A percentile compares a stretch with the other conserved stretches of the same genome.
Conservation (phyloP, 495 filamentous ascomycete genomes). For the Chaetomidium leptoderma region DNA sequence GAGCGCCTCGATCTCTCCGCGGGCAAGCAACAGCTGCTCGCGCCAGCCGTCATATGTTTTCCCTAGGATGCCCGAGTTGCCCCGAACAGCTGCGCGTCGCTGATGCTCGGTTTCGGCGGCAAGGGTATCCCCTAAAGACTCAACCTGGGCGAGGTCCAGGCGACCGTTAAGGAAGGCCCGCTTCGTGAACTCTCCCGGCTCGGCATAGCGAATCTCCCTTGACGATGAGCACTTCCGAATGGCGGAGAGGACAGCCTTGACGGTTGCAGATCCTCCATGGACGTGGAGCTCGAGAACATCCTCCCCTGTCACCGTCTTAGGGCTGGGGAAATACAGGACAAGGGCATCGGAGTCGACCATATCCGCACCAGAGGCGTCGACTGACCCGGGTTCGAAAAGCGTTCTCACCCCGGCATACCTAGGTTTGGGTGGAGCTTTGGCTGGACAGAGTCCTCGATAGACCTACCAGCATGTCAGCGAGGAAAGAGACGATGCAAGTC, state of each 20-base stretch:
- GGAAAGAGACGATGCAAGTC: not conserved
- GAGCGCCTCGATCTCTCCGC: constrained; percentile 88
- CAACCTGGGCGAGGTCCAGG: constrained; percentile 86
- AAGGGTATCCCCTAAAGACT: constrained; percentile 81
- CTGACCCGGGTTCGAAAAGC: constrained; percentile 58
- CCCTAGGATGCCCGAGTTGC: constrained; percentile 64
- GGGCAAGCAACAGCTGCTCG: constrained; percentile 66
- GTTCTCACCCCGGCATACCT: constrained; percentile 74
- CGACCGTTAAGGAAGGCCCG: constrained; percentile 86
- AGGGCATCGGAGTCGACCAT: constrained; percentile 79
- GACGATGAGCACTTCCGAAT: constrained; percentile 49
- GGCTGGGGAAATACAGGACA: constrained; percentile 81
- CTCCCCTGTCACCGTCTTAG: constrained; percentile 84
- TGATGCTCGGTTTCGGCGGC: constrained; percentile 91
- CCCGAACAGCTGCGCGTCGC: constrained; percentile 76
- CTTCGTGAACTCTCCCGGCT: constrained; percentile 92
- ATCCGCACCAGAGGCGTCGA: constrained; percentile 28
- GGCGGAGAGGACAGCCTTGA: constrained; percentile 76
- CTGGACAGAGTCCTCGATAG: constrained; percentile 71
- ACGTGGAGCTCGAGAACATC: constrained; percentile 89
- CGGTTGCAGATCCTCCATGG: constrained; percentile 85
- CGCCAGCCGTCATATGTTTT: constrained; percentile 84
- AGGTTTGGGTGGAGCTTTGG: constrained; percentile 57
- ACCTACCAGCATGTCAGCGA: constrained; percentile 49
- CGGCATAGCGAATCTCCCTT: constrained; percentile 69